Percentiles rank a stretch among this genome's conserved stretches.
Evolutionary conservation across 2,329 filamentous ascomycete species (phyloP).

Genomic region (Rutstroemia sp.): DNA sequence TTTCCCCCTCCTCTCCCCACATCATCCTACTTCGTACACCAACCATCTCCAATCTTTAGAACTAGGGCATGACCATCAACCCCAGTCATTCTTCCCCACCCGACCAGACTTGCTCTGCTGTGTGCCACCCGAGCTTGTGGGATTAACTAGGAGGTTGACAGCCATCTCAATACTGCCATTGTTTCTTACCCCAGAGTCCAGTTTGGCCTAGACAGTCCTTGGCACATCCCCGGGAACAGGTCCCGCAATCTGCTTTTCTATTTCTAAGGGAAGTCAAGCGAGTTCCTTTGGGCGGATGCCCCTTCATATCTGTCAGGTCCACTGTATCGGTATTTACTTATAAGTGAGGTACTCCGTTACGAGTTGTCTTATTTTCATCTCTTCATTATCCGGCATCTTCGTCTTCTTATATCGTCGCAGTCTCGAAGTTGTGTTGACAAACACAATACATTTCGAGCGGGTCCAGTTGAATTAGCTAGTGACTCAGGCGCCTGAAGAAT

Average conservation of each 20-base stretch:
- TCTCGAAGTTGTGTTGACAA: background rate
- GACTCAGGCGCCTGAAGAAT: conserved; percentile 1
- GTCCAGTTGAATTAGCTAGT: background rate
- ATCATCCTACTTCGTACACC: background rate
- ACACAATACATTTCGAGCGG: background rate
- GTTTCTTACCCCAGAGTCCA: conserved; percentile 5
- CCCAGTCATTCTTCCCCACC: background rate
- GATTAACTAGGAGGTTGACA: background rate
- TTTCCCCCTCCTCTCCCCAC: background rate
- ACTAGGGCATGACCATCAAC: background rate
- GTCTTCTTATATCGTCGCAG: background rate
- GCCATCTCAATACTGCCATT: background rate
- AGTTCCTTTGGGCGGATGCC: background rate
- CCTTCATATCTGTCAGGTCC: background rate
- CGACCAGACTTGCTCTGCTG: background rate
- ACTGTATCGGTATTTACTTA: conserved; percentile 33
- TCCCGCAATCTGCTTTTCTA: background rate
- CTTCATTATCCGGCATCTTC: background rate
- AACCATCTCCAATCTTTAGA: background rate
- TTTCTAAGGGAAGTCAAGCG: background rate
- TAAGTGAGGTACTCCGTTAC: conserved; percentile 40
- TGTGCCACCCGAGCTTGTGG: background rate
- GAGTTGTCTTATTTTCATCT: conserved; percentile 40
- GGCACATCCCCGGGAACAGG: background rate
- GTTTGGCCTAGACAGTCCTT: background rate